These are phyloP conservation scores for Castanea mollissima DNA, from an alignment of 306 rosid genomes.

Conservation along the genomic window DNA sequence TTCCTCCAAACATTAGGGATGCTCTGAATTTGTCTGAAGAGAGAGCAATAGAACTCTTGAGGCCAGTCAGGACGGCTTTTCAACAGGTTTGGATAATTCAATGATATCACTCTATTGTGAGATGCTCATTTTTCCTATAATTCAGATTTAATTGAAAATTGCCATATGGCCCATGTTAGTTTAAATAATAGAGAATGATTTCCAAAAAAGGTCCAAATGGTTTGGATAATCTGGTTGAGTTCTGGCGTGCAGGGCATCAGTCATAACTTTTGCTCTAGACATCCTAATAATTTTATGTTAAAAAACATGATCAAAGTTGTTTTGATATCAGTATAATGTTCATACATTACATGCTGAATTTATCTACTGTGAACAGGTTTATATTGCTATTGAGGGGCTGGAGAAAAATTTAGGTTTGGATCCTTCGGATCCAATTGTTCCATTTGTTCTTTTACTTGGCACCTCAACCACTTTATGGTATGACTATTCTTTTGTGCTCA, in stretches of 20 bases:
- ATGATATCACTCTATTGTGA: conserved; percentile 8
- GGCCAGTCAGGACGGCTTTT: conserved; percentile 56
- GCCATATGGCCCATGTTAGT: background rate
- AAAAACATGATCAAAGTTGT: background rate
- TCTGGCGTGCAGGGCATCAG: background rate
- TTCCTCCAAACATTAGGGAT: conserved; percentile 67
- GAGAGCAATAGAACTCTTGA: conserved; percentile 54
- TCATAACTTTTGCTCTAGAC: background rate
- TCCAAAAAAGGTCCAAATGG: conserved; percentile 14
- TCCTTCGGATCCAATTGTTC: conserved; percentile 89
- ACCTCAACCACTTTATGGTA: conserved; percentile 88
- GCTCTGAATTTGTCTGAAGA: conserved; percentile 62
- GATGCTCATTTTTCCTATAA: conserved; percentile 7
- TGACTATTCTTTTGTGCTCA: conserved; percentile 37
- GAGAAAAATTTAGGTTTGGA: conserved; percentile 84
- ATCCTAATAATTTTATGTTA: background rate
- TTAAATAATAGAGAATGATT: conserved; percentile 1
- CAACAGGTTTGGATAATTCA: conserved; percentile 52
- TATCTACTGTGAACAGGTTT: conserved; percentile 49
- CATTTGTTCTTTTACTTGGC: conserved; percentile 65
- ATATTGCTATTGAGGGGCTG: conserved; percentile 53
- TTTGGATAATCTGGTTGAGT: conserved; percentile 8
- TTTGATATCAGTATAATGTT: background rate
- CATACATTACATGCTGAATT: conserved; percentile 6
- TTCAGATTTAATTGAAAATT: conserved; percentile 7